Base-by-base conservation (phyloP, 306 rosid species). In the Cucurbita maxima region DNA sequence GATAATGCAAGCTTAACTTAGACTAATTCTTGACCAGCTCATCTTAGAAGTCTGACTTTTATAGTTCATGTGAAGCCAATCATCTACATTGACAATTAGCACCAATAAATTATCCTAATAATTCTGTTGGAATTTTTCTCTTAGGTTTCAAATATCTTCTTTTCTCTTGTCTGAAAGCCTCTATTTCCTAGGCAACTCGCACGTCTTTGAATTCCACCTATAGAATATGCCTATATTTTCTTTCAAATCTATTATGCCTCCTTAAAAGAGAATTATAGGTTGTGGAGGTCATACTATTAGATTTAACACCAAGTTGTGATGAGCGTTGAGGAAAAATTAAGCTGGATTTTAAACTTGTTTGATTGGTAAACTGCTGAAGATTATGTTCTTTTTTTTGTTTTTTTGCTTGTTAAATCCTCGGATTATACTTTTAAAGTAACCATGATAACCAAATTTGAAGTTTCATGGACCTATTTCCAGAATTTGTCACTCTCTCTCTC, bases 21-120 rank as follows among this genome's bases (percentile, higher is more conserved):
- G 71, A 63, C 71, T 18, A 63, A 41, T 63, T 63, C 71, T 63
- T 63, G 8, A n/a, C 36, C 71, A 63, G 43, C 71, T 63, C 69
- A 61, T 36, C 25, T 8, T 37, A 37, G 11, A 15, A 61, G 6
- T 61, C 10, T 36, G 44, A 61, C 22, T 61, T 61, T 36, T 61
- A 38, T 61, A 15, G 47, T 16, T 61, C 18, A 43, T 64, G 48
- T 18, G 71, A 64, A 64, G 71, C 47, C 36, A 6, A 12, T 64
- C n/a, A 34, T 59, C 43, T 34, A 34, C 36, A 59, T 11, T 34
- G 14, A 59, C 0, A 30, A 34, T 30, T 30, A 12, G 11, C 10
- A 34, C 66, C n/a, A 34, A 13, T 59, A 15, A 37, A 7, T 15
- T 15, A 16, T 61, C 64, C 5, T 7, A 15, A 58, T 22, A 5